These are phyloP conservation scores for Acacia pycnantha DNA, from an alignment of 331 rosid genomes.

Conservation along the genomic window DNA sequence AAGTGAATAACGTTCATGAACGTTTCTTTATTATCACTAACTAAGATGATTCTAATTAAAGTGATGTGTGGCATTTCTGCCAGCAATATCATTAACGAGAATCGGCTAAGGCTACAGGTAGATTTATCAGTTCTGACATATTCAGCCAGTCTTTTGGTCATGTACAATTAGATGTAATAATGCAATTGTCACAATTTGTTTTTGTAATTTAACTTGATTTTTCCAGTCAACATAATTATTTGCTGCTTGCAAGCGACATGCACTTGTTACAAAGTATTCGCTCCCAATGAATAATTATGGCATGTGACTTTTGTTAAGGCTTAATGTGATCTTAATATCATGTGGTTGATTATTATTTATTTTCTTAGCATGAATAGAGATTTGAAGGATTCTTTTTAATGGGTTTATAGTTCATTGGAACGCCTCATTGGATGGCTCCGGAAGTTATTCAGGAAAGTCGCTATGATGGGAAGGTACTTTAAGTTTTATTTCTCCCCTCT, in stretches of 20 bases:
- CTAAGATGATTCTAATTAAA: not conserved
- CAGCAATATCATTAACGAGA: not conserved
- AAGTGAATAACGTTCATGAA: not conserved
- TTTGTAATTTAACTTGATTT: not conserved
- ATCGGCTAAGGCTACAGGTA: not conserved
- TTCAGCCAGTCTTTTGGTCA: slow-evolving; percentile 19
- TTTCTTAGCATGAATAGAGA: slow-evolving; percentile 20
- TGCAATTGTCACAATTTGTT: slow-evolving; percentile 4
- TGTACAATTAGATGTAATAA: not conserved
- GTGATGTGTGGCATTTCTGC: not conserved
- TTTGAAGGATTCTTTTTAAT: slow-evolving; percentile 37
- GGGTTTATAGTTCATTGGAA: slow-evolving; percentile 87
- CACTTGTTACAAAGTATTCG: slow-evolving; percentile 12
- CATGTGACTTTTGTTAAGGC: slow-evolving; percentile 23
- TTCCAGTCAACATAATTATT: not conserved
- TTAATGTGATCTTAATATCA: slow-evolving; percentile 13
- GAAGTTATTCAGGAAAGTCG: slow-evolving; percentile 99
- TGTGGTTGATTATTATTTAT: not conserved
- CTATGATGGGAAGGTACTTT: slow-evolving; percentile 89
- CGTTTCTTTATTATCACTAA: not conserved
- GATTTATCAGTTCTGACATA: not conserved
- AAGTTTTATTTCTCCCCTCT: slow-evolving; percentile 15
- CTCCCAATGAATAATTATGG: not conserved
- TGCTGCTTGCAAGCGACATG: slow-evolving; percentile 10
- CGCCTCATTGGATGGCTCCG: slow-evolving; percentile 99